These are phyloP conservation scores for Vaccinium myrtillus DNA, from an alignment of 148 eudicot genomes.

Conservation along the genomic window DNA sequence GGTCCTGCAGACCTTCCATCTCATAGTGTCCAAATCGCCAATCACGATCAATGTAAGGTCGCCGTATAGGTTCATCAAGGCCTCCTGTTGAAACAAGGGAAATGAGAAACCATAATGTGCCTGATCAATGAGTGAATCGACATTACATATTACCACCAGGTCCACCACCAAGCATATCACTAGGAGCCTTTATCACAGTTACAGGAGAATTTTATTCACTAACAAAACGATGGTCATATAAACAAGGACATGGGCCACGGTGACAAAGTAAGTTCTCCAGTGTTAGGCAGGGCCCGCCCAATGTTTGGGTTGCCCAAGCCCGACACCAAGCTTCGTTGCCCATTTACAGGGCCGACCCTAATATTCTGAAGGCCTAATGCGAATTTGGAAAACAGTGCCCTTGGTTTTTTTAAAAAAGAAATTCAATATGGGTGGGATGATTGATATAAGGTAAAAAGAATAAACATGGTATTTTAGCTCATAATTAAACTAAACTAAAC, in stretches of 20 bases:
- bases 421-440: too few species aligned
- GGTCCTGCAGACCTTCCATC: slow-evolving; percentile 94
- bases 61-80: slow-evolving; percentile 79
- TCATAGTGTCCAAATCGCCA: slow-evolving; percentile 97
- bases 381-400: too few species aligned
- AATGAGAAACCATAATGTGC: background rate
- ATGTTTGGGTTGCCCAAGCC: too few species aligned
- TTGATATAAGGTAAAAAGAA: too few species aligned
- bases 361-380: too few species aligned
- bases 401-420: too few species aligned
- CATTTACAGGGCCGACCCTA: too few species aligned
- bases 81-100: slow-evolving; percentile 57
- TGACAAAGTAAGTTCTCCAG: background rate
- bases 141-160: background rate
- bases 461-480: too few species aligned
- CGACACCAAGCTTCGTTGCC: too few species aligned
- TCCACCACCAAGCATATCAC: background rate
- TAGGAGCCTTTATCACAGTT: background rate
- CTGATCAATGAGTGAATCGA: background rate
- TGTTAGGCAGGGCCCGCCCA: background rate
- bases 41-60: slow-evolving; percentile 73
- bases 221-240: background rate
- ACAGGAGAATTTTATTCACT: background rate
- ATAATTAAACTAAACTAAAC: too few species aligned
- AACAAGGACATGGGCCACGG: background rate